A percentile compares a stretch with the other conserved stretches of the same genome.
These are phyloP conservation scores for Phytopythium chamaehyphon DNA, from an alignment of 352 stramenopile genomes.

Conservation along the genomic window DNA sequence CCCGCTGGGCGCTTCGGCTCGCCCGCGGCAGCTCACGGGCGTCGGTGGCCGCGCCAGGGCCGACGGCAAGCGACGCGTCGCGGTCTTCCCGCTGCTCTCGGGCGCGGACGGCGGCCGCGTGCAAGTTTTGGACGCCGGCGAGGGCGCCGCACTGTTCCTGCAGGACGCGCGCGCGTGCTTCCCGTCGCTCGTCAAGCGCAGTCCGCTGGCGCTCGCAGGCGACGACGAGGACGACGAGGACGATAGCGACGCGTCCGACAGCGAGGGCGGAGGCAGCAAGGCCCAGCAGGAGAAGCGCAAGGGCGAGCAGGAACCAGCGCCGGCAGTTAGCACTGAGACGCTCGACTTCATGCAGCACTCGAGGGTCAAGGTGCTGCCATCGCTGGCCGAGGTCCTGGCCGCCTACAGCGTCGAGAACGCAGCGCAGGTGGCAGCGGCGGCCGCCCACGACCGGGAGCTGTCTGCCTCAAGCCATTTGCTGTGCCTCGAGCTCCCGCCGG, in stretches of 20 bases:
- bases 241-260: constrained; percentile 12
- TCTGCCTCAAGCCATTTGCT: constrained; percentile 37
- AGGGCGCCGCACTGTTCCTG: constrained; percentile 46
- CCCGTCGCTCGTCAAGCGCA: constrained; percentile 56
- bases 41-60: constrained; percentile 54
- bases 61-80: constrained; percentile 29
- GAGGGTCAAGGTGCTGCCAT: constrained; percentile 38
- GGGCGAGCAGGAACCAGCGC: constrained; percentile 7
- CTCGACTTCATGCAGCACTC: constrained; percentile 28
- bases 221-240: constrained; percentile 36
- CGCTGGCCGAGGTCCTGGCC: constrained; percentile 29
- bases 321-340: constrained; percentile 12
- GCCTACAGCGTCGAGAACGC: constrained; percentile 36
- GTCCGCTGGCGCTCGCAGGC: constrained; percentile 22
- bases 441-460: constrained; percentile 22
- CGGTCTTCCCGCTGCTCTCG: constrained; percentile 39
- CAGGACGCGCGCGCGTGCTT: constrained; percentile 57
- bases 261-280: constrained; percentile 14
- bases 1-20: background rate
- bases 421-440: constrained; percentile 16
- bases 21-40: constrained; percentile 47
- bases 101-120: constrained; percentile 8
- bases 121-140: constrained; percentile 57
- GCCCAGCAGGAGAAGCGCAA: constrained; percentile 20
- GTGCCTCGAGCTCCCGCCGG: constrained; percentile 44